Evolutionary conservation across 164 flowering plant genomes (phyloP).

Genomic region (Liriodendron chinense): DNA sequence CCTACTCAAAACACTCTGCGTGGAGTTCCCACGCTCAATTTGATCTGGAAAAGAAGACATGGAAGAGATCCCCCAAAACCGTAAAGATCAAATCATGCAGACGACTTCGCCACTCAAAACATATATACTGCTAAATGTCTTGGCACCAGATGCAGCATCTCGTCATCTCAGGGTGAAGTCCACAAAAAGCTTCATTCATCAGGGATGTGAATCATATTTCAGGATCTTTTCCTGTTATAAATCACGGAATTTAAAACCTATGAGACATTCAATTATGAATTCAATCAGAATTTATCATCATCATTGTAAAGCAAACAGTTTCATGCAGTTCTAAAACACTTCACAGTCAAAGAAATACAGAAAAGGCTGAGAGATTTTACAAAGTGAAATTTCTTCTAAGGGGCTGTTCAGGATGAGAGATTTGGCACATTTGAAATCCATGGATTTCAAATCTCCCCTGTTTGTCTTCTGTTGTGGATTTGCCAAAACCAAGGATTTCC

Average conservation of each 20-base stretch:
- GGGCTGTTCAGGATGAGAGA: too few species aligned
- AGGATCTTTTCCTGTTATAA: slow-evolving; percentile 12
- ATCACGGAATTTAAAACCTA: background rate
- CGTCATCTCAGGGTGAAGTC: background rate
- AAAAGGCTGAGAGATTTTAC: background rate
- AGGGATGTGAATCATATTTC: background rate
- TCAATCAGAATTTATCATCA: background rate
- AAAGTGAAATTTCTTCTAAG: too few species aligned
- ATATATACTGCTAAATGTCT: background rate
- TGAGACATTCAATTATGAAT: background rate
- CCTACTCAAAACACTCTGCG: slow-evolving; percentile 39
- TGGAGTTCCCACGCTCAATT: slow-evolving; percentile 51
- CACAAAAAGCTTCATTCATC: slow-evolving; percentile 9
- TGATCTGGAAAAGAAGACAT: slow-evolving; percentile 51
- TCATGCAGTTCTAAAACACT: background rate
- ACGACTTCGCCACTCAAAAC: background rate
- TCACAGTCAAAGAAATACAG: background rate
- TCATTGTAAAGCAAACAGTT: background rate
- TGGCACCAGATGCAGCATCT: background rate
- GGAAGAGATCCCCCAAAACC: slow-evolving; percentile 10
- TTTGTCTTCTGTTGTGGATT: too few species aligned
- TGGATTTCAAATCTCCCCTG: too few species aligned
- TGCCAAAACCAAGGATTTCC: too few species aligned
- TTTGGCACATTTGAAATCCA: too few species aligned
- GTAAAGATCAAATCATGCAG: background rate